Base-by-base conservation (phyloP, 1,284 basidiomycete genomes). In the Tremellales sp. region DNA sequence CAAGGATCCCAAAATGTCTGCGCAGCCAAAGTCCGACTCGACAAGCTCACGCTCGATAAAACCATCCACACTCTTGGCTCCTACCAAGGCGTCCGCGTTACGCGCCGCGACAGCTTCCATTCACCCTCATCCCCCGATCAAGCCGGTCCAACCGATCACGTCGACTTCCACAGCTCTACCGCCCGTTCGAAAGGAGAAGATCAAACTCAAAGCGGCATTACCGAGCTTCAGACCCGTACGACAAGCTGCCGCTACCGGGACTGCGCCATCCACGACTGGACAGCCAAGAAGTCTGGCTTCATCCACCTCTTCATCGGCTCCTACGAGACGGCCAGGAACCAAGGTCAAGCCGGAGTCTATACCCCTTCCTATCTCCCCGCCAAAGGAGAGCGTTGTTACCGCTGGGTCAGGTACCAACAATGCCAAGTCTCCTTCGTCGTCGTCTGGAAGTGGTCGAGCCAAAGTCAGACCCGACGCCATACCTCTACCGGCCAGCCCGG, bases 201-300 rank as follows among this genome's bases (percentile, higher is more conserved):
- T 71, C 21, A 56, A 55, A 31, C 57, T 61, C 19, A 71, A 70
- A 52, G 60, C 69, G 2, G 62, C 70, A 13, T 51, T 67, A 22
- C 69, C 70, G 23, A 62, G 56, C 36, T 73, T 73, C 57, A 52
- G 56, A 24, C 68, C 70, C 10, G 43, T 46, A 6, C 35, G 56
- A 12, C 27, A 29, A 11, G 46, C 43, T 6, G 43, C 48, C 27
- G 22, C 40, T n/a, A n/a, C n/a, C n/a, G n/a, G n/a, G 11, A 24
- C 41, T 8, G 39, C 40, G 3, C 21, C 35, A 24, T 21, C 25
- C 17, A 13, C 46, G 4, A 31, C 40, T 33, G 46, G 56, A 10
- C 22, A 17, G 10, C 21, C 47, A 7, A 27, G 25, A 7, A 33
- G 7, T 11, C 41, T 24, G 8, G 15, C 42, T 35, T 42, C 48